Conservation (phyloP, 345 rosid genomes). For the Kandelia obovata region DNA sequence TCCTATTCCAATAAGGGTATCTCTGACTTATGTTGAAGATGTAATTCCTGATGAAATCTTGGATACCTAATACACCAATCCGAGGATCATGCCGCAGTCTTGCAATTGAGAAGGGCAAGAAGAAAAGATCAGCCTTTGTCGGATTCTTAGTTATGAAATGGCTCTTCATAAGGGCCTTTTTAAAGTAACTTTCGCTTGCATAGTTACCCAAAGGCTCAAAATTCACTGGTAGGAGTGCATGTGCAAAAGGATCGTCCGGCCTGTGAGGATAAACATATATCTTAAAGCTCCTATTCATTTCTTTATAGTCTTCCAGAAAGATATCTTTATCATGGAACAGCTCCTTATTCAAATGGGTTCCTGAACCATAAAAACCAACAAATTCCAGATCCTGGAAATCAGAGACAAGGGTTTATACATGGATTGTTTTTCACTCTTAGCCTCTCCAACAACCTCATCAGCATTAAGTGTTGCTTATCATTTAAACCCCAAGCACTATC, state of each 20-base stretch:
- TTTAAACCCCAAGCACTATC: background rate
- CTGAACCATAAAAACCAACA: slow-evolving; percentile 43
- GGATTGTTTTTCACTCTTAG: background rate
- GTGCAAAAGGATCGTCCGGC: slow-evolving; percentile 39
- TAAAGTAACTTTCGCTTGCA: slow-evolving; percentile 60
- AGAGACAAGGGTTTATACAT: slow-evolving; percentile 4
- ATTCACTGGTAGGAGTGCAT: slow-evolving; percentile 43
- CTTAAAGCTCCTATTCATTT: slow-evolving; percentile 57
- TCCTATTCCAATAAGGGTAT: slow-evolving; percentile 62
- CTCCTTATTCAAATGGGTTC: slow-evolving; percentile 32
- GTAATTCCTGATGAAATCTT: slow-evolving; percentile 41
- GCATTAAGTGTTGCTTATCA: background rate
- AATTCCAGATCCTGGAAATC: slow-evolving; percentile 18
- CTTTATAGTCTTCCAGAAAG: slow-evolving; percentile 46
- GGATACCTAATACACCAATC: slow-evolving; percentile 34
- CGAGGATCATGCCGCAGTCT: slow-evolving; percentile 52
- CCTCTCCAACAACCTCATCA: background rate
- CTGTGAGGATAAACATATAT: slow-evolving; percentile 56
- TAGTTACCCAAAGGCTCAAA: slow-evolving; percentile 49
- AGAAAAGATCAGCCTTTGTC: slow-evolving; percentile 45
- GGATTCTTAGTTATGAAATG: slow-evolving; percentile 51
- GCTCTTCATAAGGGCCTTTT: slow-evolving; percentile 46
- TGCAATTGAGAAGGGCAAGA: slow-evolving; percentile 56
- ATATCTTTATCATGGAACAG: slow-evolving; percentile 45
- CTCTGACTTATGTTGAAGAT: slow-evolving; percentile 38